These are phyloP conservation scores for Cytospora piceae DNA, from an alignment of 2,329 filamentous ascomycete genomes.

Conservation along the genomic window DNA sequence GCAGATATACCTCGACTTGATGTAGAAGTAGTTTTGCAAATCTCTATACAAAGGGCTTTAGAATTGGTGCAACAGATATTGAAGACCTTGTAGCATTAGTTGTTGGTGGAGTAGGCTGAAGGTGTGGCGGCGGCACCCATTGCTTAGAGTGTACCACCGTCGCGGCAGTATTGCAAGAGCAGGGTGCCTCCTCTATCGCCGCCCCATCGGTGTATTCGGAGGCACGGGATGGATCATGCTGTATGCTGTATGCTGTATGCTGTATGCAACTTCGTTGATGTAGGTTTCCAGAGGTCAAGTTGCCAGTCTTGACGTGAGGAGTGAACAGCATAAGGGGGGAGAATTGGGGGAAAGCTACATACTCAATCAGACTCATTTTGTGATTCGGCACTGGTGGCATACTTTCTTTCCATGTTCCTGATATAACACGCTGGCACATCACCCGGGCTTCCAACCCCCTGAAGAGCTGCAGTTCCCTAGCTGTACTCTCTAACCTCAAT, in stretches of 20 bases:
- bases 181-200: conserved; percentile 3
- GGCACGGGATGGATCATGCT: neutral
- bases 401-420: neutral
- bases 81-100: conserved; percentile 1
- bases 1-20: neutral
- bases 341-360: neutral
- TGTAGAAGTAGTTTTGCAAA: neutral
- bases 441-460: neutral
- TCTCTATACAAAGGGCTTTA: neutral
- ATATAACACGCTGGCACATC: neutral
- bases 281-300: neutral
- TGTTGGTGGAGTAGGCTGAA: conserved; percentile 9
- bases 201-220: neutral
- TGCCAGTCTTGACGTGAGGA: neutral
- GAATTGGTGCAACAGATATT: neutral
- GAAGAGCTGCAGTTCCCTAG: neutral
- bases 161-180: conserved; percentile 9
- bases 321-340: neutral
- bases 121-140: neutral
- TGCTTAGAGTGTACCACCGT: neutral
- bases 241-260: conserved; percentile 8
- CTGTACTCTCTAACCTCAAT: neutral
- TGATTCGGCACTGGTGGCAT: conserved; percentile 1
- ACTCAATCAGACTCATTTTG: neutral
- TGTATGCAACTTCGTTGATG: conserved; percentile 13